These are phyloP conservation scores for Austroboletus eburneus DNA, from an alignment of 768 basidiomycete species.

Conservation along the genomic window DNA sequence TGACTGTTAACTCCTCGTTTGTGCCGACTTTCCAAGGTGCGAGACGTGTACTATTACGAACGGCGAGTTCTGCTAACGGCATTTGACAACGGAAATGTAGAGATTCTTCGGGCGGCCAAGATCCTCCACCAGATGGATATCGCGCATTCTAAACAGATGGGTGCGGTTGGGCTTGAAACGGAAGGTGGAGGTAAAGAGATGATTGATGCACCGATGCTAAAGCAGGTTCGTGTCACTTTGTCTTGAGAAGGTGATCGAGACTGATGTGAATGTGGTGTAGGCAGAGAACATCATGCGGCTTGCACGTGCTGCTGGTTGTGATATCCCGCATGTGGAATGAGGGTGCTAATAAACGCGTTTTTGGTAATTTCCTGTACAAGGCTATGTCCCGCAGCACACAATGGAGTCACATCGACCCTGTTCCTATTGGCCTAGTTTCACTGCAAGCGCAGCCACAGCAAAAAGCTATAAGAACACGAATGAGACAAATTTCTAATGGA, in stretches of 20 bases:
- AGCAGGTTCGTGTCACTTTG: constrained; percentile 42
- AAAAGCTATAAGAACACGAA: no score
- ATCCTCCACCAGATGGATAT: constrained; percentile 64
- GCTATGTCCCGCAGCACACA: neutral
- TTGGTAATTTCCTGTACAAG: no score
- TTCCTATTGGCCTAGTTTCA: neutral
- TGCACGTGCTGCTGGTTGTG: constrained; percentile 51
- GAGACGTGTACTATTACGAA: constrained; percentile 3
- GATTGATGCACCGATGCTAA: constrained; percentile 91
- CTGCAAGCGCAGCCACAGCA: no score
- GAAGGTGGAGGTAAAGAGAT: constrained; percentile 60
- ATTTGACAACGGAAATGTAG: constrained; percentile 33
- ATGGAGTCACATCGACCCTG: neutral
- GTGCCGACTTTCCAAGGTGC: constrained; percentile 69
- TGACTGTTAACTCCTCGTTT: constrained; percentile 72
- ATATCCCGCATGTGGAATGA: constrained; percentile 42
- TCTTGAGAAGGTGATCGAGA: neutral
- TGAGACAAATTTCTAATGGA: no score
- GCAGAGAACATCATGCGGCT: constrained; percentile 49
- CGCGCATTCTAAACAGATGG: constrained; percentile 49
- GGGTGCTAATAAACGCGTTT: neutral
- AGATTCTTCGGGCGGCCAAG: constrained; percentile 70
- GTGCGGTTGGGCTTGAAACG: constrained; percentile 71
- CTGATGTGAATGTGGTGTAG: constrained; percentile 23
- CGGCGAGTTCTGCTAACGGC: neutral